Conservation (phyloP, 2,329 filamentous ascomycete species). For the Paecilomyces sp. region DNA sequence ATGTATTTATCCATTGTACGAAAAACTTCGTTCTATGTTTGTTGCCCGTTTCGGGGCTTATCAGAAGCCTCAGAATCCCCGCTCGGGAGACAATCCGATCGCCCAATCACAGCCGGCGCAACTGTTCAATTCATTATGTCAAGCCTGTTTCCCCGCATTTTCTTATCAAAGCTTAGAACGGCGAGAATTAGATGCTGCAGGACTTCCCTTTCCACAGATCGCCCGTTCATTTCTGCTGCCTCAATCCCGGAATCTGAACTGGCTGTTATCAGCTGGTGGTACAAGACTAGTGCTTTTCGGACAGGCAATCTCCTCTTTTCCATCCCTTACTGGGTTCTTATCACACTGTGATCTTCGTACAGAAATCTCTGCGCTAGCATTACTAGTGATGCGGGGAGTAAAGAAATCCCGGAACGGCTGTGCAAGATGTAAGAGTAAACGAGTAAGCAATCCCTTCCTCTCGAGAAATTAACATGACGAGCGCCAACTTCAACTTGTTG, state of each 20-base stretch:
- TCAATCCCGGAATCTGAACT: background rate
- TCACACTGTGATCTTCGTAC: background rate
- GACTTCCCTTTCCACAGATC: background rate
- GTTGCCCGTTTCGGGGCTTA: background rate
- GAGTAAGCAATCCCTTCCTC: slow-evolving; percentile 15
- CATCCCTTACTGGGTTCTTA: background rate
- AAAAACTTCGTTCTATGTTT: background rate
- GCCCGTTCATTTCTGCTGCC: background rate
- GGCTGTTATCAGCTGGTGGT: background rate
- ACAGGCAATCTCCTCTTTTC: background rate
- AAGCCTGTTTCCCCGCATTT: background rate
- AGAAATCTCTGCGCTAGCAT: background rate
- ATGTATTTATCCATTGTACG: too few species aligned
- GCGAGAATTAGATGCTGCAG: background rate
- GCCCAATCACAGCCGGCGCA: background rate
- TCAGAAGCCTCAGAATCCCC: background rate
- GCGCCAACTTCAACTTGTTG: background rate
- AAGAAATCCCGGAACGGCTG: slow-evolving; percentile 37
- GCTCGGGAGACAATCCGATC: background rate
- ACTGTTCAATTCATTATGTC: background rate
- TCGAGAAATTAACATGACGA: slow-evolving; percentile 1
- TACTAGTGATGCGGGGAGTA: slow-evolving; percentile 26
- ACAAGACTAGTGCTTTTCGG: background rate
- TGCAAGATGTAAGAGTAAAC: slow-evolving; percentile 35
- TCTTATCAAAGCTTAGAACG: background rate